Conservation (phyloP, 1,139 yeast species). For the Martiniozyma asiatica region DNA sequence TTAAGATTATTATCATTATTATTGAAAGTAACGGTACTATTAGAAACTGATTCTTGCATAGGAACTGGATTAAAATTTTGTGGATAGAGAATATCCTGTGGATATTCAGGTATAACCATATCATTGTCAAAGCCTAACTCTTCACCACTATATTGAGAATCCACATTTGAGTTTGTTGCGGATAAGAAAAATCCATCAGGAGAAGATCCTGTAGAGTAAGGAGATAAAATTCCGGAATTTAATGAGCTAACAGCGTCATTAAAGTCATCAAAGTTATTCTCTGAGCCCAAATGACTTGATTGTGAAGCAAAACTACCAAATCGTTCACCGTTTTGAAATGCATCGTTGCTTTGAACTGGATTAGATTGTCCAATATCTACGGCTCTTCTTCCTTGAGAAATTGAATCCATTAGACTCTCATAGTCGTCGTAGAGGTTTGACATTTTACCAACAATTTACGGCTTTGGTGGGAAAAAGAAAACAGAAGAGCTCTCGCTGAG, state of each 20-base stretch:
- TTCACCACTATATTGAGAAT: constrained; percentile 11
- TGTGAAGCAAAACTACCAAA: constrained; percentile 15
- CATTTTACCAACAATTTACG: too few species aligned
- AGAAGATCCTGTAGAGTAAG: constrained; percentile 24
- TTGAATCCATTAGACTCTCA: constrained; percentile 2
- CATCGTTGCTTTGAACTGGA: neutral
- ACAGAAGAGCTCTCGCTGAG: too few species aligned
- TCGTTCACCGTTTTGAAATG: constrained; percentile 4
- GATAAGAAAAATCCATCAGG: constrained; percentile 21
- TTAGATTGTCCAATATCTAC: constrained; percentile 2
- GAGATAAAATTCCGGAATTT: constrained; percentile 19
- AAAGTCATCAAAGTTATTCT: constrained; percentile 19
- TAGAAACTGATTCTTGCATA: constrained; percentile 21
- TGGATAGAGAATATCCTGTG: constrained; percentile 11
- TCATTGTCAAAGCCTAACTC: constrained; percentile 8
- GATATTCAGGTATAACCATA: too few species aligned
- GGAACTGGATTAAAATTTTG: constrained; percentile 15
- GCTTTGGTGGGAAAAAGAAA: too few species aligned
- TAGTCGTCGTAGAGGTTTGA: constrained; percentile 5
- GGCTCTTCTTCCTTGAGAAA: constrained; percentile 4
- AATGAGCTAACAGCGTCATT: constrained; percentile 21
- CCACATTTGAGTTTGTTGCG: constrained; percentile 11
- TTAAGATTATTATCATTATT: constrained; percentile 9
- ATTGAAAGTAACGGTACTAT: constrained; percentile 18
- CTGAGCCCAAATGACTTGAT: constrained; percentile 15